phyloP scores from a whole-genome alignment of 2,329 filamentous ascomycete species.

The Stachybotrys elegans region DNA sequence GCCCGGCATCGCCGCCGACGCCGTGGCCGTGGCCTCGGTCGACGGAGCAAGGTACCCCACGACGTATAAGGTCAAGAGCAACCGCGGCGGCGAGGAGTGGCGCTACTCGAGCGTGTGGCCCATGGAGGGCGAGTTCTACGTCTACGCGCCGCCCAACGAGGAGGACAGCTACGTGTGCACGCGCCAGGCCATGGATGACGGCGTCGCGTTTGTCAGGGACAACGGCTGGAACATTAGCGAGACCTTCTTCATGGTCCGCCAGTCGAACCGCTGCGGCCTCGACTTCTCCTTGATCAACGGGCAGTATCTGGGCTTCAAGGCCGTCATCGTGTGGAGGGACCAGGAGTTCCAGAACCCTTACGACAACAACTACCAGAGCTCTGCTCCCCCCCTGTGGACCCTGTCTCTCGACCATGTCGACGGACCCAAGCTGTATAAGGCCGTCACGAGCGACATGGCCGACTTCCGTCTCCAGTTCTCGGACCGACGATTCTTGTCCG shows the following conservation, averaged over 20 bases:
- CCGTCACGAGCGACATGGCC: conserved; percentile 11
- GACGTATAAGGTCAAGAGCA: conserved; percentile 6
- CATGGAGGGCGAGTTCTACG: conserved; percentile 3
- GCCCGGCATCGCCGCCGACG: conserved; percentile 11
- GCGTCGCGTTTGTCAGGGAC: neutral
- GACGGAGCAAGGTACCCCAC: conserved; percentile 12
- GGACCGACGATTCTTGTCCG: conserved; percentile 10
- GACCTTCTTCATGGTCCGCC: conserved; percentile 6
- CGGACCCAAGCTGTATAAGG: conserved; percentile 6
- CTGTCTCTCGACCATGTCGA: conserved; percentile 2
- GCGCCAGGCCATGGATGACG: neutral
- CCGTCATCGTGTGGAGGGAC: conserved; percentile 1
- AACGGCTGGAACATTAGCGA: conserved; percentile 3
- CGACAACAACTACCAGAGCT: conserved; percentile 3
- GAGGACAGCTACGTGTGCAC: conserved; percentile 2
- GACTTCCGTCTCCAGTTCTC: conserved; percentile 17
- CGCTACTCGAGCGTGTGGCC: conserved; percentile 6
- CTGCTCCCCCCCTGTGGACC: neutral
- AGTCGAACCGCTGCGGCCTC: neutral
- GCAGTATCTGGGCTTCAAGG: conserved; percentile 1
- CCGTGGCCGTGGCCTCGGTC: conserved; percentile 16
- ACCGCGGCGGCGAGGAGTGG: conserved; percentile 4
- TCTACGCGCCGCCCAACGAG: conserved; percentile 3
- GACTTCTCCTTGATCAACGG: neutral
- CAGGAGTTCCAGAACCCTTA: conserved; percentile 5